phyloP scores from a whole-genome alignment of 78 protist genomes.

The Dictyostelium citrinum region DNA sequence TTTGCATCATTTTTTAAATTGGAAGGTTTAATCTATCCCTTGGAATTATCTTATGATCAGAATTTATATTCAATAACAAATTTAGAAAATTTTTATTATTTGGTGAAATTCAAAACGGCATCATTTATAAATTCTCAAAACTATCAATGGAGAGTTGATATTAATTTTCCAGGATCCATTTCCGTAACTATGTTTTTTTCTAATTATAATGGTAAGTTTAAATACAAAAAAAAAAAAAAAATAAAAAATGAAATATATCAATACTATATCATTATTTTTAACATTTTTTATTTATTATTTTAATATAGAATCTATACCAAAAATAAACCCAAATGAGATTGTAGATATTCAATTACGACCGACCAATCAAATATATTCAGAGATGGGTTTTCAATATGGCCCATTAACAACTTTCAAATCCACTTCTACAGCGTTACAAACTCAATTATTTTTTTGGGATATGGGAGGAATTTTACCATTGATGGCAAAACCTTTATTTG shows the following conservation, averaged over 20 bases:
- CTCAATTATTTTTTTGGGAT: not conserved
- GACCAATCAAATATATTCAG: not conserved
- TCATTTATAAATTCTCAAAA: not conserved
- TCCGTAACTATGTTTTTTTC: not conserved
- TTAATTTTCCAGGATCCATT: not conserved
- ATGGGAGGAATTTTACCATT: not conserved
- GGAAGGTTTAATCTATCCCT: not conserved
- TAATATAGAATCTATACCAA: not conserved
- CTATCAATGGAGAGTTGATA: not conserved
- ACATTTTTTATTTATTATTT: too few species aligned
- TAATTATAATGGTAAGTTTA: not conserved
- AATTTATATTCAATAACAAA: not conserved
- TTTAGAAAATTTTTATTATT: not conserved
- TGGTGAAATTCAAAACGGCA: not conserved
- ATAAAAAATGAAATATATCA: too few species aligned
- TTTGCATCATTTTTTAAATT: not conserved
- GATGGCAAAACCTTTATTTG: not conserved
- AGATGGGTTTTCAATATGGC: not conserved
- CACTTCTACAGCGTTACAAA: not conserved
- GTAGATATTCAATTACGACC: not conserved
- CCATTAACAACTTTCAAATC: not conserved
- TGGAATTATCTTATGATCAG: not conserved
- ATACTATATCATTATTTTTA: too few species aligned
- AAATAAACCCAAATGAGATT: not conserved
- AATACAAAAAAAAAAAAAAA: too few species aligned